Evolutionary conservation across 257 asterid species (phyloP).

Genomic region (Capsicum chinense): DNA sequence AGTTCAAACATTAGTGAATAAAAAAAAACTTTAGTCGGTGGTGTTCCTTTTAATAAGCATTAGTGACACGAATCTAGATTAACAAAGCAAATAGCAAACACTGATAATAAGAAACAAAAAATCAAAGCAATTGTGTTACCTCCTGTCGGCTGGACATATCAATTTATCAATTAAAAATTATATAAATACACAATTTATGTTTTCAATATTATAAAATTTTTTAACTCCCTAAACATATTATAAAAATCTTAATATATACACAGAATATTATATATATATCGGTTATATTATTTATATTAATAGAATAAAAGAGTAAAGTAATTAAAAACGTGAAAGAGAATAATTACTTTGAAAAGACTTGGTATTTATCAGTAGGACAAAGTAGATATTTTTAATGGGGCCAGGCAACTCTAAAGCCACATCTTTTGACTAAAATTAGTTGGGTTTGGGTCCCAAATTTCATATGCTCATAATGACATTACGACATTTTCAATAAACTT

Average conservation of each 20-base stretch:
- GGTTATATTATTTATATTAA: too few species aligned
- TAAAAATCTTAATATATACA: too few species aligned
- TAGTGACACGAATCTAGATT: background rate
- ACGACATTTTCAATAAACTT: constrained; percentile 39
- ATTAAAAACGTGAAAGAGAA: too few species aligned
- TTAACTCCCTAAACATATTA: too few species aligned
- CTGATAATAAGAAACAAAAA: background rate
- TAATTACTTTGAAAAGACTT: too few species aligned
- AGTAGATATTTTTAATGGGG: constrained; percentile 43
- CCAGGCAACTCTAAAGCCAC: constrained; percentile 51
- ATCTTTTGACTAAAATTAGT: constrained; percentile 31
- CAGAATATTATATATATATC: too few species aligned
- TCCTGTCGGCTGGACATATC: background rate
- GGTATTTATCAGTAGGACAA: constrained; percentile 21
- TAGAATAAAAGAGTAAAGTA: too few species aligned
- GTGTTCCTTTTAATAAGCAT: background rate
- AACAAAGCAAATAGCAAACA: too few species aligned
- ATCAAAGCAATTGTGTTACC: constrained; percentile 30
- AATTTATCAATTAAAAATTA: background rate
- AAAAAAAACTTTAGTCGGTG: background rate
- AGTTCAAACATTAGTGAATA: too few species aligned
- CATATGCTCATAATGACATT: constrained; percentile 43
- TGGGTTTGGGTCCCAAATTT: constrained; percentile 45
- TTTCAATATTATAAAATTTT: too few species aligned
- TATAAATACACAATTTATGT: too few species aligned